Evolutionary conservation across 2,329 filamentous ascomycete species (phyloP).

Genomic region (Botrytis porri): DNA sequence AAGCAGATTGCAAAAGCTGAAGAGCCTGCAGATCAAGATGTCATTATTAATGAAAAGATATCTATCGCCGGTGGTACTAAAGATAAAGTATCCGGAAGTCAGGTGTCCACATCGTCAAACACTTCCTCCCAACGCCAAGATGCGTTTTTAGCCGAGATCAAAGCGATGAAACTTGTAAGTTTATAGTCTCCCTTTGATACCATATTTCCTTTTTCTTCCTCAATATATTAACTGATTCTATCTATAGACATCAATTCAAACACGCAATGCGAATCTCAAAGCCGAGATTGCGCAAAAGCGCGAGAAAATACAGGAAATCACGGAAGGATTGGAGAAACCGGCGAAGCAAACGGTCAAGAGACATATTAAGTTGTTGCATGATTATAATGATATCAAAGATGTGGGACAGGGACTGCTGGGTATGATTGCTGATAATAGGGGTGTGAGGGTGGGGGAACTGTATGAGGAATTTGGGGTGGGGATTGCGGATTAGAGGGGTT

Average conservation of each 20-base stretch:
- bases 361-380: slow-evolving; percentile 63
- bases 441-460: slow-evolving; percentile 43
- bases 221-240: slow-evolving; percentile 39
- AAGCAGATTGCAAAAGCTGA: background rate
- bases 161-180: slow-evolving; percentile 36
- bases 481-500: slow-evolving; percentile 31
- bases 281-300: slow-evolving; percentile 34
- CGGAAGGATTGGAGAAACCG: slow-evolving; percentile 37
- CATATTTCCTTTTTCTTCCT: background rate
- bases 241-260: slow-evolving; percentile 39
- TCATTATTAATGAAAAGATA: background rate
- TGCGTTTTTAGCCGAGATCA: slow-evolving; percentile 33
- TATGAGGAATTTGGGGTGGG: slow-evolving; percentile 39
- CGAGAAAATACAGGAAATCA: slow-evolving; percentile 40
- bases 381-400: slow-evolving; percentile 71
- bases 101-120: background rate
- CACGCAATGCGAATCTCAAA: slow-evolving; percentile 47
- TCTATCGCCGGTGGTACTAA: background rate
- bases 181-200: background rate
- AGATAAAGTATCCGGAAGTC: background rate
- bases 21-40: background rate
- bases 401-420: slow-evolving; percentile 64
- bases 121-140: slow-evolving; percentile 27
- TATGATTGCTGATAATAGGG: slow-evolving; percentile 62
- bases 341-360: slow-evolving; percentile 52